phyloP scores from a whole-genome alignment of 345 rosid genomes.

The Cardamine chenopodiifolia region DNA sequence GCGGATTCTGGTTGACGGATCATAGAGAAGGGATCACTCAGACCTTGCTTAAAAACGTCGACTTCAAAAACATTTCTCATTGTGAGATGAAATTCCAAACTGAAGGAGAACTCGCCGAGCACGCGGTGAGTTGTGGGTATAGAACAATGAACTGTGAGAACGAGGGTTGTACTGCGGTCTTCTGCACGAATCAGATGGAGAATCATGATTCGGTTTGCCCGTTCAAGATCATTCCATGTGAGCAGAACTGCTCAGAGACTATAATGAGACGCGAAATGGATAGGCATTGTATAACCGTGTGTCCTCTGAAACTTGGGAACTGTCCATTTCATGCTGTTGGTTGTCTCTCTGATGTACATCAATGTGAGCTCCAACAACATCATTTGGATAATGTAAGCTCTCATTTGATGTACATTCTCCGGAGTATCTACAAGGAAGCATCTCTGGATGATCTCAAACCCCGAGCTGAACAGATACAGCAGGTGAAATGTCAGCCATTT shows the following conservation, averaged over 20 bases:
- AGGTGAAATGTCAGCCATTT: conserved; percentile 42
- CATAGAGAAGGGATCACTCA: conserved; percentile 63
- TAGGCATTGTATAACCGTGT: conserved; percentile 83
- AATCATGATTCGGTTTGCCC: conserved; percentile 74
- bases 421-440: conserved; percentile 57
- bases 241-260: conserved; percentile 66
- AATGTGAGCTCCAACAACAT: conserved; percentile 58
- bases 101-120: conserved; percentile 57
- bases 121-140: conserved; percentile 54
- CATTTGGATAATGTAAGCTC: conserved; percentile 51
- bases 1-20: conserved; percentile 72
- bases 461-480: conserved; percentile 58
- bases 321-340: conserved; percentile 84
- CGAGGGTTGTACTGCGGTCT: conserved; percentile 64
- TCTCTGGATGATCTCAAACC: conserved; percentile 56
- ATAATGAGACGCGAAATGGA: conserved; percentile 90
- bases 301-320: conserved; percentile 81
- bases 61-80: conserved; percentile 63
- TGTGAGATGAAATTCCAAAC: conserved; percentile 67
- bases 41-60: conserved; percentile 72
- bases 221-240: conserved; percentile 82
- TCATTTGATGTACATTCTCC: conserved; percentile 66
- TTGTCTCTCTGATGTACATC: conserved; percentile 63
- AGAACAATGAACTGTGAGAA: conserved; percentile 63
- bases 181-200: conserved; percentile 61